Conservation (phyloP, 441 rosid genomes). For the Mallotus japonicus region DNA sequence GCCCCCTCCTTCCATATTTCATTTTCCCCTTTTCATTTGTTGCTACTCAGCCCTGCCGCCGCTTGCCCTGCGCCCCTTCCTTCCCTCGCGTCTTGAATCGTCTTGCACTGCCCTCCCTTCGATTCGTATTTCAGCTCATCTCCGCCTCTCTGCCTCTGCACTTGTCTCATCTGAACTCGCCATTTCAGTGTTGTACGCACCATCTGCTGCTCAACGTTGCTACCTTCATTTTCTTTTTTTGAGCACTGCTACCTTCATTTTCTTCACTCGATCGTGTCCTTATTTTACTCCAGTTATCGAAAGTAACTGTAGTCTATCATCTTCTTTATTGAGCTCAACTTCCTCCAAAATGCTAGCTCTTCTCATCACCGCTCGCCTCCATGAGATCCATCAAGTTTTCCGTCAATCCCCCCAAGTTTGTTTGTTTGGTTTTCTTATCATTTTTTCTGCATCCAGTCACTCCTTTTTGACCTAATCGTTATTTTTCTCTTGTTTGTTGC, state of each 20-base stretch:
- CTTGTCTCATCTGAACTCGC: too few species aligned
- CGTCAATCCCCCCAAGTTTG: conserved; percentile 60
- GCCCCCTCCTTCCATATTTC: too few species aligned
- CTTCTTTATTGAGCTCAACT: conserved; percentile 16
- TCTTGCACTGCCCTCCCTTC: too few species aligned
- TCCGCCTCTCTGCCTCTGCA: too few species aligned
- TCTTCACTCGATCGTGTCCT: background rate
- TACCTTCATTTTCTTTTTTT: too few species aligned
- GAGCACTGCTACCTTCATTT: too few species aligned
- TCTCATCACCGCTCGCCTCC: conserved; percentile 65
- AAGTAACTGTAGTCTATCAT: background rate
- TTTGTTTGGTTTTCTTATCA: background rate
- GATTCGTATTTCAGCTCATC: too few species aligned
- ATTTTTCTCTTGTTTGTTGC: conserved; percentile 18
- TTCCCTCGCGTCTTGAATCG: too few species aligned
- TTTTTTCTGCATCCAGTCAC: conserved; percentile 22
- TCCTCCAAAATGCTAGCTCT: conserved; percentile 70
- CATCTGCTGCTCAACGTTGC: background rate
- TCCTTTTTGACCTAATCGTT: conserved; percentile 24
- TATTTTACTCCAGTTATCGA: background rate
- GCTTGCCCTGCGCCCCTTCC: too few species aligned
- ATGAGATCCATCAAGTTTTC: conserved; percentile 77
- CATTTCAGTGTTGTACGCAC: background rate
- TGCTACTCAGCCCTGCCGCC: too few species aligned
- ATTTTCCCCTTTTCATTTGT: too few species aligned